Conservation (phyloP, 768 basidiomycete genomes). For the Pluteus cervinus region DNA sequence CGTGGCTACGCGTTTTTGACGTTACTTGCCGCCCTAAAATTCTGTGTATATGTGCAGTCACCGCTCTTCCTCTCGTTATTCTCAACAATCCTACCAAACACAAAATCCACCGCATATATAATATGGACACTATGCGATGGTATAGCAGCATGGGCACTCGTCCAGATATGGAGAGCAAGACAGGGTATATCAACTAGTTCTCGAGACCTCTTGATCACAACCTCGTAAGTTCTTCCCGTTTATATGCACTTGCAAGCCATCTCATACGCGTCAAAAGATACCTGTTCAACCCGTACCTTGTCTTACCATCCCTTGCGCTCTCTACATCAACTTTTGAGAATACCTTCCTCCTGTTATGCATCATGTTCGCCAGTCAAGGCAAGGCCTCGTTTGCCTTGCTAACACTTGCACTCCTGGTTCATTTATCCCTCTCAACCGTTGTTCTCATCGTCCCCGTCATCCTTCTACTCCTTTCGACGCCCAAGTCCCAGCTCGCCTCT, state of each 20-base stretch:
- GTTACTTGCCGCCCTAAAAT: slow-evolving; percentile 6
- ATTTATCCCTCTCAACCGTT: slow-evolving; percentile 65
- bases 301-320: slow-evolving; percentile 72
- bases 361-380: slow-evolving; percentile 73
- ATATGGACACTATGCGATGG: slow-evolving; percentile 72
- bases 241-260: neutral
- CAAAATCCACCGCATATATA: slow-evolving; percentile 39
- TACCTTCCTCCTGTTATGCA: slow-evolving; percentile 52
- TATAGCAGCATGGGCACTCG: slow-evolving; percentile 60
- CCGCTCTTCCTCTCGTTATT: slow-evolving; percentile 75
- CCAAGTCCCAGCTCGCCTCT: slow-evolving; percentile 63
- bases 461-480: slow-evolving; percentile 55
- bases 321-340: slow-evolving; percentile 86
- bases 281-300: slow-evolving; percentile 84
- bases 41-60: slow-evolving; percentile 35
- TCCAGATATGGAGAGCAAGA: slow-evolving; percentile 61
- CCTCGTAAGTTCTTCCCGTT: slow-evolving; percentile 43
- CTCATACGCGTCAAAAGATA: slow-evolving; percentile 43
- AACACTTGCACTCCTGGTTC: slow-evolving; percentile 63
- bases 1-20: no score
- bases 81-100: slow-evolving; percentile 60
- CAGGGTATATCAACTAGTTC: slow-evolving; percentile 40
- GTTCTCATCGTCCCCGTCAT: slow-evolving; percentile 63
- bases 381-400: slow-evolving; percentile 44
- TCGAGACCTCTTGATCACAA: slow-evolving; percentile 58